These are phyloP conservation scores for Phalaenopsis equestris DNA, from an alignment of 106 monocot species.

Conservation along the genomic window DNA sequence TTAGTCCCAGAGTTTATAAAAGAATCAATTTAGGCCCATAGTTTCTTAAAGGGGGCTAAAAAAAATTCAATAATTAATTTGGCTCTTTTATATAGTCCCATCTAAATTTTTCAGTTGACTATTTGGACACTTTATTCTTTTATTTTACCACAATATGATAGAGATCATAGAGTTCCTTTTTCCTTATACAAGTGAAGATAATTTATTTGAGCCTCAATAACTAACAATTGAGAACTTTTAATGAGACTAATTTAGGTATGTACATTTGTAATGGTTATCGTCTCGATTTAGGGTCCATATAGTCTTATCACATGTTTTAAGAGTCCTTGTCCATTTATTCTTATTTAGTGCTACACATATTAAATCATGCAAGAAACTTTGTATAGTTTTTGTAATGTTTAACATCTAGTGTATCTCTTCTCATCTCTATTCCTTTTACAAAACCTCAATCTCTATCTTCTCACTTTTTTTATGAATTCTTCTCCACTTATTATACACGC, in stretches of 20 bases:
- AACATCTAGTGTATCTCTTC: background rate
- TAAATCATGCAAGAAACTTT: background rate
- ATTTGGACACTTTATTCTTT: background rate
- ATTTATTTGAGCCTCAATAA: conserved; percentile 6
- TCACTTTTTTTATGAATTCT: background rate
- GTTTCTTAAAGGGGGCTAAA: no score
- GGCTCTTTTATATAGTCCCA: no score
- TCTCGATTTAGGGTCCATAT: background rate
- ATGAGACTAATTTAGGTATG: background rate
- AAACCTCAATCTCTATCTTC: background rate
- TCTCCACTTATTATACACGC: background rate
- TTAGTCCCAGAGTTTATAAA: no score
- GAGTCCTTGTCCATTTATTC: background rate
- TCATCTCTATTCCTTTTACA: background rate
- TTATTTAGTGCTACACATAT: background rate
- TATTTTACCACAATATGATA: background rate
- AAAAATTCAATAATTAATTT: no score
- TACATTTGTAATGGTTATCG: background rate
- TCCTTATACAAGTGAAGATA: background rate
- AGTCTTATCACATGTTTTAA: background rate
- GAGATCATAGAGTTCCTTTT: background rate
- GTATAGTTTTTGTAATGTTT: background rate
- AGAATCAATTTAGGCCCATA: no score
- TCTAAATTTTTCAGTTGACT: no score
- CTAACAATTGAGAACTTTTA: background rate